Evolutionary conservation across 768 basidiomycete genomes (phyloP).

Genomic region (Boletellus emodensis): DNA sequence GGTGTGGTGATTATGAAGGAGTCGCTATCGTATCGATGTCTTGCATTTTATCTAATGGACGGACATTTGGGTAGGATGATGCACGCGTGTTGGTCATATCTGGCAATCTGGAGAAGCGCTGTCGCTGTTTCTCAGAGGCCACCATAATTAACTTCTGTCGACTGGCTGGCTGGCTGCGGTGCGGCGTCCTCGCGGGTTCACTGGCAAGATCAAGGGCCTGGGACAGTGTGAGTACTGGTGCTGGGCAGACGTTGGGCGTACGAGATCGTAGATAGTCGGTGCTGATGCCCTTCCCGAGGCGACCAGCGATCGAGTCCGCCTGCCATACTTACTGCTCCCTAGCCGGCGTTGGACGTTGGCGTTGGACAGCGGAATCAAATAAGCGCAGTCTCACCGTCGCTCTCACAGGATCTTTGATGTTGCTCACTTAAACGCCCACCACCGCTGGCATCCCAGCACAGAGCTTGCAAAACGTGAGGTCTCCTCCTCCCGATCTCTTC

Average conservation of each 20-base stretch:
- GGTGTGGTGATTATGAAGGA: slow-evolving; percentile 18
- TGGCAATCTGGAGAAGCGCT: slow-evolving; percentile 21
- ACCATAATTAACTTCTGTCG: slow-evolving; percentile 23
- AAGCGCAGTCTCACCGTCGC: slow-evolving; percentile 9
- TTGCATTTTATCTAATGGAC: slow-evolving; percentile 33
- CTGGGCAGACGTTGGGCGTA: not conserved
- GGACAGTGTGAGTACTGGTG: slow-evolving; percentile 8
- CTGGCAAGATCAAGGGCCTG: slow-evolving; percentile 4
- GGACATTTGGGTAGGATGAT: slow-evolving; percentile 33
- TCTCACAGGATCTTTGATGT: slow-evolving; percentile 21
- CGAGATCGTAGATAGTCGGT: not conserved
- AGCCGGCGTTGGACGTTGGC: slow-evolving; percentile 17
- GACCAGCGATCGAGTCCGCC: slow-evolving; percentile 10
- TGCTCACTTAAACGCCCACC: slow-evolving; percentile 16
- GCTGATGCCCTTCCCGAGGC: slow-evolving; percentile 1
- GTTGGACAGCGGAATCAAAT: slow-evolving; percentile 31
- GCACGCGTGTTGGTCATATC: slow-evolving; percentile 22
- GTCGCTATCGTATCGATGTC: slow-evolving; percentile 23
- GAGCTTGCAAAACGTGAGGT: slow-evolving; percentile 22
- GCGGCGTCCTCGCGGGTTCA: slow-evolving; percentile 28
- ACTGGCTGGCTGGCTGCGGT: slow-evolving; percentile 28
- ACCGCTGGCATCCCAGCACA: slow-evolving; percentile 12
- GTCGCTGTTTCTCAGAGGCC: slow-evolving; percentile 13
- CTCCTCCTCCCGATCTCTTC: slow-evolving; percentile 3
- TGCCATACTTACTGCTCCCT: slow-evolving; percentile 4